Base-by-base conservation (phyloP, 176 grass and related monocot genomes). In the Themeda triandra region DNA sequence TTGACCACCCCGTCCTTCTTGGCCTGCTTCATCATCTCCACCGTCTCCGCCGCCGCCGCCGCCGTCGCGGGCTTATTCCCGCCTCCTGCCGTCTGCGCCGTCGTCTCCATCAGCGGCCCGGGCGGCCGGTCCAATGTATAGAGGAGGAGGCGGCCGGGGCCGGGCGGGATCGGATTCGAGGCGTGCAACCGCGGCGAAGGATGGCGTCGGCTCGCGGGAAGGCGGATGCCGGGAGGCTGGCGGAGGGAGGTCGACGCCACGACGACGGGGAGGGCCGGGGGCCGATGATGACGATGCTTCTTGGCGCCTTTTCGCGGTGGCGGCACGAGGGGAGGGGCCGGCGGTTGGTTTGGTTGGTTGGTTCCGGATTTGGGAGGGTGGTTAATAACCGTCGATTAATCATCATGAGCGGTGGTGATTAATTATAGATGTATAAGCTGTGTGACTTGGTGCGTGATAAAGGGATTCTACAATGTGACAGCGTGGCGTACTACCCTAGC, bases 1-100 rank as follows among this genome's bases (percentile, higher is more conserved):
- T 70, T 94, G 32, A 82, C 85, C 78, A 83, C 85, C 76, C 70
- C 88, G 39, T 82, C 71, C 77, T 67, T 88, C 73, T 81, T 88
- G 14, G 65, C 85, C 46, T 76, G 83, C 71, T 51, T 76, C 76
- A 64, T 86, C 80, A 78, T n/a, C n/a, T n/a, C n/a, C n/a, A n/a
- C n/a, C n/a, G n/a, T n/a, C n/a, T n/a, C n/a, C n/a, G n/a, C n/a
- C n/a, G n/a, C n/a, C 90, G 86, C 86, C 80, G 39, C 64, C 73
- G 81, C 90, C 77, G 75, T 64, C 63, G 77, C 53, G 10, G 72
- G 18, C 30, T 4, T n/a, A n/a, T n/a, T 46, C 44, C 44, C 44
- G 14, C 44, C 44, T 11, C 13, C 8, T 10, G 19, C 13, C 41
- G 19, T 19, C 31, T 70, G 66, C 28, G 31, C n/a, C n/a, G n/a